Evolutionary conservation across 83 land plant species (phyloP).

Genomic region (Larix sibirica): DNA sequence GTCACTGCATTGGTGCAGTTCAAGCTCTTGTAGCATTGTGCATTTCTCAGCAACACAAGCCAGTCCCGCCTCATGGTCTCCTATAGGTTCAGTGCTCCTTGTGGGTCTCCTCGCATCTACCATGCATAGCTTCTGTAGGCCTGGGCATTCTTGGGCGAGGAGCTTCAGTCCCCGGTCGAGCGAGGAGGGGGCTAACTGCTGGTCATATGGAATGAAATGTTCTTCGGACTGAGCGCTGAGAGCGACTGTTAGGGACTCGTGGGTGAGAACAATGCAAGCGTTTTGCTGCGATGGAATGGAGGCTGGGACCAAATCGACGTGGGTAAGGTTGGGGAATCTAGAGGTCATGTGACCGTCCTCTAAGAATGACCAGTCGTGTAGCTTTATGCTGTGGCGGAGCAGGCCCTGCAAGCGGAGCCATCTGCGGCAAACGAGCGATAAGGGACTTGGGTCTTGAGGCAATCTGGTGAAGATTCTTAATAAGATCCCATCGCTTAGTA

Average conservation of each 20-base stretch:
- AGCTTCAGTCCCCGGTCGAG: constrained; percentile 44
- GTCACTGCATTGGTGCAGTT: constrained; percentile 69
- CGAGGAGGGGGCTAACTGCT: constrained; percentile 15
- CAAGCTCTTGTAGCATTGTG: constrained; percentile 66
- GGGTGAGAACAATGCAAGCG: constrained; percentile 28
- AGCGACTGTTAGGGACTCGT: constrained; percentile 21
- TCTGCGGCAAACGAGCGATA: constrained; percentile 59
- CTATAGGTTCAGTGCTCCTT: neutral
- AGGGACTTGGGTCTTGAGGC: constrained; percentile 22
- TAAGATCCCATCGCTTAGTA: constrained; percentile 34
- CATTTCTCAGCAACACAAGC: constrained; percentile 48
- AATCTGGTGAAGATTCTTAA: constrained; percentile 28
- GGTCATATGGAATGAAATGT: neutral
- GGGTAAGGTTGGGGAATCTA: constrained; percentile 64
- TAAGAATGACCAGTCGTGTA: constrained; percentile 61
- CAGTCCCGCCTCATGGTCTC: constrained; percentile 42
- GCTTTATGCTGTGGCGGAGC: constrained; percentile 30
- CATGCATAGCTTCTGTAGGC: constrained; percentile 36
- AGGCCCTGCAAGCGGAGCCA: constrained; percentile 58
- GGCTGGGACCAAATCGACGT: constrained; percentile 46
- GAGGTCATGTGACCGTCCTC: constrained; percentile 36
- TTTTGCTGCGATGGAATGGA: constrained; percentile 25
- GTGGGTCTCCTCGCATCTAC: constrained; percentile 12
- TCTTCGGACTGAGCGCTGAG: constrained; percentile 14
- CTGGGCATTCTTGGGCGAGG: constrained; percentile 47